phyloP scores from a whole-genome alignment of 2,329 filamentous ascomycete genomes.

The Sporothrix euskadiensis region DNA sequence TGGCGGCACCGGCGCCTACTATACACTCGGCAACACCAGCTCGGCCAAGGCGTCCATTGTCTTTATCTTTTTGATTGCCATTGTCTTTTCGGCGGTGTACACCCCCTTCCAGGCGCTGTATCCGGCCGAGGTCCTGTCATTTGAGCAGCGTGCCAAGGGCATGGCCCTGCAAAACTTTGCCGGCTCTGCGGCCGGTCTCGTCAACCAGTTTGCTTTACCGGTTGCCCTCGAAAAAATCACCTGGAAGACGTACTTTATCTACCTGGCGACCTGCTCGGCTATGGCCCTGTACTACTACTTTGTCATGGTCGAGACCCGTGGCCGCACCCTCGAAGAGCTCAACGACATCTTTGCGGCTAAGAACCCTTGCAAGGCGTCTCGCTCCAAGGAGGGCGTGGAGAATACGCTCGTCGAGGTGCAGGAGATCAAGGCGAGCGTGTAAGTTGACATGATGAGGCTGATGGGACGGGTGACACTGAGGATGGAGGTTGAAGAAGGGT shows the following conservation, averaged over 20 bases:
- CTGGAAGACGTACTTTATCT: constrained; percentile 26
- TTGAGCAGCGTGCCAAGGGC: constrained; percentile 28
- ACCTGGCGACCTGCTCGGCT: constrained; percentile 18
- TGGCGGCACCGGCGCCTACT: constrained; percentile 26
- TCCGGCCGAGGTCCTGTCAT: constrained; percentile 27
- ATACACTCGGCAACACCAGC: constrained; percentile 12
- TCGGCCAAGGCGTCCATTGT: constrained; percentile 25
- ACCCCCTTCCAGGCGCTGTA: constrained; percentile 27
- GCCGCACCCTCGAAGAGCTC: constrained; percentile 26
- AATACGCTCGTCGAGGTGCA: constrained; percentile 12
- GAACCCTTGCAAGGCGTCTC: constrained; percentile 24
- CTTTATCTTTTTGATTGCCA: constrained; percentile 27
- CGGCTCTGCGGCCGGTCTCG: constrained; percentile 13
- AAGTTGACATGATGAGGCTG: neutral
- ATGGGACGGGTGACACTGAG: too few species aligned
- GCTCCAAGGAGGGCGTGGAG: neutral
- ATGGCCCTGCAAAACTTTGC: constrained; percentile 29
- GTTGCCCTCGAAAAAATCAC: constrained; percentile 37
- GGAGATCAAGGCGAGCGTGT: constrained; percentile 5
- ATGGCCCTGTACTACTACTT: constrained; percentile 26
- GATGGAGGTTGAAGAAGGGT: neutral
- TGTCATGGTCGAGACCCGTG: constrained; percentile 50
- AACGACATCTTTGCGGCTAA: constrained; percentile 27
- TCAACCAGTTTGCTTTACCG: constrained; percentile 28
- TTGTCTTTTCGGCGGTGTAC: constrained; percentile 26